Evolutionary conservation across 1,284 basidiomycete genomes (phyloP).

Genomic region (Bjerkandera adusta): DNA sequence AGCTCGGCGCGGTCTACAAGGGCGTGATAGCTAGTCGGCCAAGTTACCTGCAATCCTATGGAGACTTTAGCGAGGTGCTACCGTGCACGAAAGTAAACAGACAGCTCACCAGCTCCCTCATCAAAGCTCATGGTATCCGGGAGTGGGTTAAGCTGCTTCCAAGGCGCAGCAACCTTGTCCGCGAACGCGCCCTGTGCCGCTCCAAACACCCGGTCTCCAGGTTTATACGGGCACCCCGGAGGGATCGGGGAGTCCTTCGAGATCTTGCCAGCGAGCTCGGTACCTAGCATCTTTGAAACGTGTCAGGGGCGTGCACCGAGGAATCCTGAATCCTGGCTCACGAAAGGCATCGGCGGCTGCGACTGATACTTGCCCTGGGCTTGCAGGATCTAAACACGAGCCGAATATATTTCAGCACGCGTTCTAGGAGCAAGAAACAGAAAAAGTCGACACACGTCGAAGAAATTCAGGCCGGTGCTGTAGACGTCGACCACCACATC

Average conservation of each 20-base stretch:
- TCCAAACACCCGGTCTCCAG: slow-evolving; percentile 90
- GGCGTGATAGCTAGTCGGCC: slow-evolving; percentile 88
- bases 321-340: not conserved
- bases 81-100: slow-evolving; percentile 7
- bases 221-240: slow-evolving; percentile 73
- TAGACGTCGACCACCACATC: slow-evolving; percentile 82
- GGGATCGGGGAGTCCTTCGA: slow-evolving; percentile 78
- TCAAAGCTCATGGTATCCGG: slow-evolving; percentile 66
- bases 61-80: not conserved
- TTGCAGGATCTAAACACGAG: slow-evolving; percentile 64
- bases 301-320: not conserved
- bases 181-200: slow-evolving; percentile 80
- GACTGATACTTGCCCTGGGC: slow-evolving; percentile 86
- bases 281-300: slow-evolving; percentile 49
- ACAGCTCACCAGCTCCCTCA: slow-evolving; percentile 52
- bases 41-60: slow-evolving; percentile 74
- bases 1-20: slow-evolving; percentile 82
- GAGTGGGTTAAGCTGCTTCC: slow-evolving; percentile 50
- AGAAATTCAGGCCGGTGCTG: slow-evolving; percentile 77
- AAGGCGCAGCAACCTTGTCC: slow-evolving; percentile 63
- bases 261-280: slow-evolving; percentile 86
- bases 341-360: slow-evolving; percentile 83
- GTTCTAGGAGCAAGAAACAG: not conserved
- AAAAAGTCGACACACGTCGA: slow-evolving; percentile 64
- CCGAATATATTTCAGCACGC: not conserved